Evolutionary conservation across 768 basidiomycete species (phyloP), one percentile per base, ranked within the genome.

Genomic region (Lactarius indigo): DNA sequence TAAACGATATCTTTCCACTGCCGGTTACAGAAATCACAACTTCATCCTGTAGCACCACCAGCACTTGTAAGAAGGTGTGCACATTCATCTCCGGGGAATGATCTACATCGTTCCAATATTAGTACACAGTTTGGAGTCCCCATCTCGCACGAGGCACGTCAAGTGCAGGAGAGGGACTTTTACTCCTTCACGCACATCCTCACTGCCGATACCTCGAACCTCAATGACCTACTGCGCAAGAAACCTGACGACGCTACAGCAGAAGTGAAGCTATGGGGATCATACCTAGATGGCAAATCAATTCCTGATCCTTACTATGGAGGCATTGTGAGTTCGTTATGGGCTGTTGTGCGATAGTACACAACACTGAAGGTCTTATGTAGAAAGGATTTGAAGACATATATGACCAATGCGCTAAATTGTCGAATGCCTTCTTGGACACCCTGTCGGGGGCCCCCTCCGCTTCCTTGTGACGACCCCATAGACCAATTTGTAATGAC

Each of bases 271-370:
- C 81, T 95, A n/a, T 95, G 90, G 87, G 92, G 91, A 20, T 88
- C 89, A 6, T 92, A 89, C 74, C 76, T 87, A 6, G 90, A 91
- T 73, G 79, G 80, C 57, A 83, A 83, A 72, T 81, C 87, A 20
- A 94, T 97, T 68, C 80, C 82, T 13, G 95, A 96, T 75, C 95
- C 95, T 6, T 96, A 94, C 75, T 94, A 92, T 68, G 90, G 87
- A 15, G 85, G 85, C 39, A 78, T 80, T 35, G 87, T 89, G 74
- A 73, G 85, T 76, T 23, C 23, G 60, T 47, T 26, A 57, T 66
- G 52, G 28, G 20, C 15, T 15, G 66, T 42, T 5, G 52, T 58
- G 31, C 20, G 55, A 57, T 23, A 31, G 47, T 23, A 30, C 35
- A 26, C 12, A 33, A 57, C 61, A 39, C 30, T 55, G n/a, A 54